Base-by-base conservation (phyloP, 208 protist genomes). In the Angomonas deanei region DNA sequence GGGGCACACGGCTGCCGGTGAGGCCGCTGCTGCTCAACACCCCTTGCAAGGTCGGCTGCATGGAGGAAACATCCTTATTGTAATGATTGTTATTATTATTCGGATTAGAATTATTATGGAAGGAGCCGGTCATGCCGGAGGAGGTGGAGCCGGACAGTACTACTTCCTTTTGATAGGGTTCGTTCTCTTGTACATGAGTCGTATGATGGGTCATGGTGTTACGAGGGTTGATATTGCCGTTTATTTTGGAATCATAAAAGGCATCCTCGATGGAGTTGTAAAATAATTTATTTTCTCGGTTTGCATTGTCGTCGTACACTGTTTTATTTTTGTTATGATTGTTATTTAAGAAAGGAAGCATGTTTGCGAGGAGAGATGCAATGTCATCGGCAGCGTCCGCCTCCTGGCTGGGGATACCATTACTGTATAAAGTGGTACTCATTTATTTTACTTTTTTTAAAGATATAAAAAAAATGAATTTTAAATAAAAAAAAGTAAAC, bases 21-120 rank as follows among this genome's bases (percentile, higher is more conserved):
- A 21, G 33, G n/a, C 21, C 34, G 21, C 31, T 5, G 19, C 24
- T 19, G 21, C 54, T 55, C n/a, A 28, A 17, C 27, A 5, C n/a
- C n/a, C n/a, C n/a, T n/a, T n/a, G n/a, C n/a, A n/a, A n/a, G n/a
- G n/a, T n/a, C n/a, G n/a, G n/a, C 1, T 4, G 33, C 1, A n/a
- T 42, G 15, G 8, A n/a, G 23, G 5, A 13, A 53, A 21, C n/a
- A 53, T 53, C 19, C 8, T 53, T 53, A 26, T 53, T 53, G 19
- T 26, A 11, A 26, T 53, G 13, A 53, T 26, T 53, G 47, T 15
- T 53, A 53, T 53, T 53, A 53, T 53, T 53, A 53, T 53, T 15
- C 5, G 8, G 5, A 26, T 26, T 53, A 26, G 5, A 21, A 26
- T n/a, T n/a, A n/a, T n/a, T n/a, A n/a, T n/a, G n/a, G n/a, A n/a